Conservation (phyloP, 495 filamentous ascomycete genomes). For the Cercophora newfieldiana region DNA sequence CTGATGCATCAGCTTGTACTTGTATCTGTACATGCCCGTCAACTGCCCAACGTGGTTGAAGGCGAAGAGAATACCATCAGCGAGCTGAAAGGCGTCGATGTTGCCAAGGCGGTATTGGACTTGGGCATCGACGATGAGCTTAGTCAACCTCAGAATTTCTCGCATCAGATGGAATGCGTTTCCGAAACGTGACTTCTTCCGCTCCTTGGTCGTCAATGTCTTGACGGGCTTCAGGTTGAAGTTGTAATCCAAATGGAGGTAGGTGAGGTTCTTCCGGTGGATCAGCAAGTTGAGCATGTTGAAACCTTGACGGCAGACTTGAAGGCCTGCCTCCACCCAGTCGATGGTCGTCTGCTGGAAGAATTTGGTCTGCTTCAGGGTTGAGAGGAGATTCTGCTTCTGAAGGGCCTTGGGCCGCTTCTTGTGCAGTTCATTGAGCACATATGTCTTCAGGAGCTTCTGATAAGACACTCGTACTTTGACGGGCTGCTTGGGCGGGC, state of each 20-base stretch:
- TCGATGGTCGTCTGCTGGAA: slow-evolving; percentile 99
- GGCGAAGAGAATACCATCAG: slow-evolving; percentile 96
- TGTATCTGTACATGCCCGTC: slow-evolving; percentile 99
- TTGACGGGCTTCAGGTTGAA: slow-evolving; percentile 99
- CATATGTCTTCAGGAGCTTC: slow-evolving; percentile 94
- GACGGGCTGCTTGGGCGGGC: slow-evolving; percentile 82
- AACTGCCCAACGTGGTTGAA: slow-evolving; percentile 99
- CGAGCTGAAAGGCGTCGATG: slow-evolving; percentile 98
- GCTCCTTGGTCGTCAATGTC: slow-evolving; percentile 97
- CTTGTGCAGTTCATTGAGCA: slow-evolving; percentile 95
- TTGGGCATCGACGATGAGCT: slow-evolving; percentile 97
- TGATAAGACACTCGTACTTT: slow-evolving; percentile 99
- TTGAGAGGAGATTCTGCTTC: slow-evolving; percentile 88
- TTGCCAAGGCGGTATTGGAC: slow-evolving; percentile 98
- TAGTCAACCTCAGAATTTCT: slow-evolving; percentile 96
- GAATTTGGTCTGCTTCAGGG: slow-evolving; percentile 93
- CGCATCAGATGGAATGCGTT: slow-evolving; percentile 99
- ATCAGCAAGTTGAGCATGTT: slow-evolving; percentile 99
- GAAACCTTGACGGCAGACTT: slow-evolving; percentile 97
- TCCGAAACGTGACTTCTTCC: slow-evolving; percentile 99
- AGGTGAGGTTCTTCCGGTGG: slow-evolving; percentile 97
- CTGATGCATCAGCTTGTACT: slow-evolving; percentile 99
- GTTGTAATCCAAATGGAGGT: slow-evolving; percentile 98
- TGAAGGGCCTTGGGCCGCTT: slow-evolving; percentile 91
- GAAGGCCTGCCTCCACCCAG: slow-evolving; percentile 98